Evolutionary conservation across 169 alveolate species (phyloP), one percentile per base, ranked within the genome.

Genomic region (Plasmodium sp.): DNA sequence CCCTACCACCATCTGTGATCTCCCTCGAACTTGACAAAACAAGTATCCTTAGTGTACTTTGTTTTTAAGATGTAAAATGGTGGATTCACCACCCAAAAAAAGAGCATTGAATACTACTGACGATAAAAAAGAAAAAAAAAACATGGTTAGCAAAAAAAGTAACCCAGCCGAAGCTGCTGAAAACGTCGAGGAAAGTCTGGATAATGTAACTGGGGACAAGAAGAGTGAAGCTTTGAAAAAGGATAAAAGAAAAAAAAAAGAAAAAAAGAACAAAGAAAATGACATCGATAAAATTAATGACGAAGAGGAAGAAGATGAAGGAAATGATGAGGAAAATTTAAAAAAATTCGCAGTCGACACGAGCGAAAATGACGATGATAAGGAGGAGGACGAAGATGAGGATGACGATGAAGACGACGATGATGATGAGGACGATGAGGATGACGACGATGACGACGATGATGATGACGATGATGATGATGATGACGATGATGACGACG

Each of bases 381-480:
- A 86, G 45, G 86, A 51, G 14, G 81, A 67, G 5, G 92, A 83
- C 2, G 81, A 83, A 14, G 81, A 83, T 2, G 91, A 62, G 2
- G 81, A 62, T 16, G 92, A 83, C 1, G 81, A 83, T 0, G 81
- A 83, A 5, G 81, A 67, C 1, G 88, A 88, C 5, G 94, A 80
- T 0, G 83, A 90, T 16, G 90, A 90, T 39, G 83, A 77, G 1
- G 91, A 79, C 12, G 91, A 90, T 1, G 94, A 90, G 10, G 94
- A 90, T 2, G 90, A 90, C 12, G 94, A 80, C 1, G 94, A 90
- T 0, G 94, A 90, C 0, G 94, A 90, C 3, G 90, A 90, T 16
- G 94, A 90, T 27, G 94, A 90, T 9, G 94, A 90, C 2, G 94
- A 90, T 39, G 94, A 90, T 5, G 94, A 90, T 6, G 94, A 90